Evolutionary conservation across 768 basidiomycete genomes (phyloP).

Genomic region (Polyporus arcularius): DNA sequence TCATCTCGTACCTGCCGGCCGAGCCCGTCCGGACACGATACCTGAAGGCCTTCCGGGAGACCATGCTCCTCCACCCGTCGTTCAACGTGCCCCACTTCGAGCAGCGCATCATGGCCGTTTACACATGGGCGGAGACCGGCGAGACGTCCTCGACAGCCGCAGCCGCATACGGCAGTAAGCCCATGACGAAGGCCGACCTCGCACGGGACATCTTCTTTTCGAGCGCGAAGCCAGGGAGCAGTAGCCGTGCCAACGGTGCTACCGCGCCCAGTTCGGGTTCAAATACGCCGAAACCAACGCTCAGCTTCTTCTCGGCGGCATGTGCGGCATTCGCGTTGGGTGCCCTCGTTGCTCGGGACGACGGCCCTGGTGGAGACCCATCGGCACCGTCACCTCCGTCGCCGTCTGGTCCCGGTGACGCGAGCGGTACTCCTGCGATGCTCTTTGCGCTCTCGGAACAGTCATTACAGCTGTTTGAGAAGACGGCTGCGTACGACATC

Average conservation of each 20-base stretch:
- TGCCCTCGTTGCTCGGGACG: conserved; percentile 36
- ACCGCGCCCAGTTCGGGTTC: neutral
- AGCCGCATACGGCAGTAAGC: conserved; percentile 9
- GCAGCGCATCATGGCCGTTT: conserved; percentile 45
- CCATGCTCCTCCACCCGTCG: conserved; percentile 49
- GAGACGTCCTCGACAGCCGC: conserved; percentile 2
- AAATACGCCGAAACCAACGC: conserved; percentile 32
- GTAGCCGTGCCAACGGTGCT: conserved; percentile 15
- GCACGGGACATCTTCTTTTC: conserved; percentile 29
- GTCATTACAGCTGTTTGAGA: conserved; percentile 45
- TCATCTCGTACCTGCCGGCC: conserved; percentile 44
- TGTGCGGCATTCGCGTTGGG: conserved; percentile 64
- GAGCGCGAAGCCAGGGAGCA: conserved; percentile 2
- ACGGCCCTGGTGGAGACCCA: conserved; percentile 1
- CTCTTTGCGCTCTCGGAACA: conserved; percentile 53
- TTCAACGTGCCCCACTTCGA: conserved; percentile 52
- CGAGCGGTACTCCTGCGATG: conserved; percentile 32
- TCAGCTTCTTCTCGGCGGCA: conserved; percentile 60
- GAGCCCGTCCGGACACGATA: conserved; percentile 40
- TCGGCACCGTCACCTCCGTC: conserved; percentile 11
- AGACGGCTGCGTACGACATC: conserved; percentile 45
- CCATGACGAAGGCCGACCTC: conserved; percentile 24
- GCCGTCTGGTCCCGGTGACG: conserved; percentile 8
- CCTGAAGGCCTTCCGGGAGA: conserved; percentile 40
- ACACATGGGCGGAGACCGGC: conserved; percentile 40